A percentile compares a stretch with the other conserved stretches of the same genome.
Conservation (phyloP, 495 filamentous ascomycete species). For the Oidiodendron maius region DNA sequence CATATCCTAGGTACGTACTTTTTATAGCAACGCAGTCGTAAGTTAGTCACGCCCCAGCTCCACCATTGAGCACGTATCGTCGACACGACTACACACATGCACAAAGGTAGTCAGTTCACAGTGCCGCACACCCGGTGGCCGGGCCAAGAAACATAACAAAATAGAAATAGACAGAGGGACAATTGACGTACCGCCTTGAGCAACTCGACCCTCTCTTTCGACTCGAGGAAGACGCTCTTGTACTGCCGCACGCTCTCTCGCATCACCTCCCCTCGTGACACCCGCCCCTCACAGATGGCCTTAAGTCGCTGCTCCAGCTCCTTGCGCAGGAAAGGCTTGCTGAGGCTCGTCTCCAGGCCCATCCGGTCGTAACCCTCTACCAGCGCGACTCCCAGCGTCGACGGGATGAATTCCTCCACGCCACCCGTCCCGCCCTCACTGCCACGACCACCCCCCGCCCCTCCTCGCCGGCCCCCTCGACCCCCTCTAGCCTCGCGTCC, state of each 20-base stretch:
- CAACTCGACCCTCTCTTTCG: constrained; percentile 63
- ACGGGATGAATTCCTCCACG: constrained; percentile 84
- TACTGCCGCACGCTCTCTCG: constrained; percentile 79
- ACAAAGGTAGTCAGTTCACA: not conserved
- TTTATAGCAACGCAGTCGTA: too few relatives aligned
- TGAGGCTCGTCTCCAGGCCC: constrained; percentile 80
- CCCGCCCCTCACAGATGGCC: constrained; percentile 85
- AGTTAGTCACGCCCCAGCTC: constrained; percentile 7
- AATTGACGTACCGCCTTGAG: constrained; percentile 45
- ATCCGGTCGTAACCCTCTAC: constrained; percentile 92
- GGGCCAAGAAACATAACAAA: too few relatives aligned
- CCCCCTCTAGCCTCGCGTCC: constrained; percentile 37
- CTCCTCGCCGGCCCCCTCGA: constrained; percentile 32
- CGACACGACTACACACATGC: constrained; percentile 20
- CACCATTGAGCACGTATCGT: constrained; percentile 20
- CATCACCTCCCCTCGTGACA: constrained; percentile 66
- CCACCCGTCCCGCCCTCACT: constrained; percentile 43
- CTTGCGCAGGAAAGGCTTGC: constrained; percentile 95
- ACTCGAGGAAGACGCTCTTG: constrained; percentile 73
- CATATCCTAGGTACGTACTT: too few relatives aligned
- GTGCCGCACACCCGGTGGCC: too few relatives aligned
- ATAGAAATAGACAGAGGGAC: not conserved
- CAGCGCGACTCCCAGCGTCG: constrained; percentile 80
- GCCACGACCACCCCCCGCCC: constrained; percentile 50
- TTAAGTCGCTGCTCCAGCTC: constrained; percentile 97